Percentiles rank a stretch among this genome's conserved stretches.
Evolutionary conservation across 1,284 basidiomycete species (phyloP).

Genomic region (Trametes hirsuta): DNA sequence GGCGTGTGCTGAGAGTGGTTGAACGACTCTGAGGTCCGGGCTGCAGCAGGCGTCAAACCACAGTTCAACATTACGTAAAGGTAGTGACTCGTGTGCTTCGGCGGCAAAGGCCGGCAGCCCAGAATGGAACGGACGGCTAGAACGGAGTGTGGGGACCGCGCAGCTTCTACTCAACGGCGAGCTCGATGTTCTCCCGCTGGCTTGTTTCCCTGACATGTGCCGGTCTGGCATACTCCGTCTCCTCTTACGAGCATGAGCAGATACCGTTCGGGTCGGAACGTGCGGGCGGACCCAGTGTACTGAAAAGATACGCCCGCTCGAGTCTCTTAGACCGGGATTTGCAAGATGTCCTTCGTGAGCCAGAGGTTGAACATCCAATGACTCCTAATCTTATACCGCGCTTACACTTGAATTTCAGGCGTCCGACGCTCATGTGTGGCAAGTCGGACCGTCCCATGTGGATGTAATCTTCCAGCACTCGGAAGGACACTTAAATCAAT

Average conservation of each 20-base stretch:
- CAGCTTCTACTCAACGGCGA: conserved; percentile 11
- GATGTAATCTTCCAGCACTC: conserved; percentile 23
- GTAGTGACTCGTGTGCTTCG: no score
- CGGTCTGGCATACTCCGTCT: conserved; percentile 1
- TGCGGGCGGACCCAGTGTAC: neutral
- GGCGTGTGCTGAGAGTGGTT: no score
- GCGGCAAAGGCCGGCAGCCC: no score
- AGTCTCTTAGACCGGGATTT: conserved; percentile 2
- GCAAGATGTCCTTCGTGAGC: conserved; percentile 17
- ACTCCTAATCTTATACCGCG: neutral
- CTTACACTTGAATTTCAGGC: conserved; percentile 18
- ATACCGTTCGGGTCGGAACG: neutral
- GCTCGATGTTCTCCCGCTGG: conserved; percentile 14
- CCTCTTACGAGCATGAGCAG: neutral
- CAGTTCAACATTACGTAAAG: no score
- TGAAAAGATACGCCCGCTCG: conserved; percentile 12
- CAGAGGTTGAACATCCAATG: conserved; percentile 16
- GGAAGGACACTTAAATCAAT: neutral
- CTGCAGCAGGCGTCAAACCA: no score
- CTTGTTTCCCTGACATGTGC: conserved; percentile 11
- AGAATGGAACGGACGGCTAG: no score
- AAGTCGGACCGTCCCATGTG: conserved; percentile 28
- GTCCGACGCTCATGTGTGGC: conserved; percentile 35
- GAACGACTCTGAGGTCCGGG: no score
- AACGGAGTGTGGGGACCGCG: no score